Evolutionary conservation across 345 rosid genomes (phyloP).

Genomic region (Lagerstroemia speciosa): DNA sequence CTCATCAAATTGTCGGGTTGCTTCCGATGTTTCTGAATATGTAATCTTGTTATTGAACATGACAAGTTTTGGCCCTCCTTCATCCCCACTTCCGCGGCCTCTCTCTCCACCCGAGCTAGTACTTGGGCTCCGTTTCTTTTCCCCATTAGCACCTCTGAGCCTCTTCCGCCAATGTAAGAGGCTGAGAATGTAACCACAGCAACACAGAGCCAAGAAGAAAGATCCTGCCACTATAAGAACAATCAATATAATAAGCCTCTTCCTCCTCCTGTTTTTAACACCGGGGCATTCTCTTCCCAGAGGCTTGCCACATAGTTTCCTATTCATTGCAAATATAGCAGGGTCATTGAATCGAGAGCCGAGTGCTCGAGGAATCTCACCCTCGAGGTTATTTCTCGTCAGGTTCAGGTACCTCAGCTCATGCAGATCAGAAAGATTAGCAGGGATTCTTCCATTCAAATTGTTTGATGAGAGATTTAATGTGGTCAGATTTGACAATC

Average conservation of each 20-base stretch:
- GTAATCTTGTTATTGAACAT: slow-evolving; percentile 73
- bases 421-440: slow-evolving; percentile 42
- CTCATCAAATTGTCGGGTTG: slow-evolving; percentile 82
- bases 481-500: slow-evolving; percentile 29
- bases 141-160: slow-evolving; percentile 44
- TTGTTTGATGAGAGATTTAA: slow-evolving; percentile 60
- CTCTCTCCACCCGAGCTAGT: slow-evolving; percentile 56
- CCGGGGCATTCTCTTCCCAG: slow-evolving; percentile 41
- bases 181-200: slow-evolving; percentile 52
- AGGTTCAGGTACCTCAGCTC: slow-evolving; percentile 47
- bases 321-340: slow-evolving; percentile 45
- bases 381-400: slow-evolving; percentile 60
- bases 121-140: slow-evolving; percentile 54
- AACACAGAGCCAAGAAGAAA: slow-evolving; percentile 37
- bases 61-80: slow-evolving; percentile 64
- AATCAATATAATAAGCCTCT: slow-evolving; percentile 44
- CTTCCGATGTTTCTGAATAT: slow-evolving; percentile 67
- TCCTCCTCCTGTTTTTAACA: slow-evolving; percentile 44
- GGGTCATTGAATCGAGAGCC: slow-evolving; percentile 46
- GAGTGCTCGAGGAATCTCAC: slow-evolving; percentile 55
- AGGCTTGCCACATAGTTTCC: slow-evolving; percentile 65
- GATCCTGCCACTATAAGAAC: slow-evolving; percentile 41
- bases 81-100: slow-evolving; percentile 43
- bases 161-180: slow-evolving; percentile 59
- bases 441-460: slow-evolving; percentile 50